phyloP scores from a whole-genome alignment of 106 monocot genomes.

The Apostasia shenzhenica region DNA sequence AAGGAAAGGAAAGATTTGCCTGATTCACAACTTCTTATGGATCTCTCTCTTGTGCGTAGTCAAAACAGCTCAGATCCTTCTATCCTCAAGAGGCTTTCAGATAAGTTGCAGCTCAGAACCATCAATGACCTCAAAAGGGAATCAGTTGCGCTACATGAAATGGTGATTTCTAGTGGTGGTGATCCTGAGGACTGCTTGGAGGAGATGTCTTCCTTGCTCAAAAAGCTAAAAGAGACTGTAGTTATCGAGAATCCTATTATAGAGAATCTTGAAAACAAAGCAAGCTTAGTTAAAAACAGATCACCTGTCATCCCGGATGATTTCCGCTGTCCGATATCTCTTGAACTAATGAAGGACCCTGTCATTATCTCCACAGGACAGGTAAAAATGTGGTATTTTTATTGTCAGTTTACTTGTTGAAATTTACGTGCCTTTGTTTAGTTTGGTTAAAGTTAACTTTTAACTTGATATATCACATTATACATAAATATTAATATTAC shows the following conservation, averaged over 20 bases:
- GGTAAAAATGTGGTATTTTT: slow-evolving; percentile 14
- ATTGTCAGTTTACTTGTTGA: no score
- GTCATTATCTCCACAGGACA: slow-evolving; percentile 78
- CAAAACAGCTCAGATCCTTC: slow-evolving; percentile 19
- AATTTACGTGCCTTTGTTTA: no score
- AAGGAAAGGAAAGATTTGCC: slow-evolving; percentile 33
- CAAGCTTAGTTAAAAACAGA: slow-evolving; percentile 21
- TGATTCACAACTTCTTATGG: slow-evolving; percentile 30
- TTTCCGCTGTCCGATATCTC: slow-evolving; percentile 75
- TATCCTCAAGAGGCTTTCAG: slow-evolving; percentile 39
- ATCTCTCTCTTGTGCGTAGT: slow-evolving; percentile 18
- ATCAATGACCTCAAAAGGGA: slow-evolving; percentile 56
- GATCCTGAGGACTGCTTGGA: slow-evolving; percentile 24
- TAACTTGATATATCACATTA: no score
- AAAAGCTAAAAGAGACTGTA: slow-evolving; percentile 40
- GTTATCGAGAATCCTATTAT: slow-evolving; percentile 16
- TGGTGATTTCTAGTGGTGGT: slow-evolving; percentile 37
- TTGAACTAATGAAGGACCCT: slow-evolving; percentile 77
- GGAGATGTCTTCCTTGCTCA: slow-evolving; percentile 40
- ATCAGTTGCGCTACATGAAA: slow-evolving; percentile 44
- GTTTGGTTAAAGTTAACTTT: no score
- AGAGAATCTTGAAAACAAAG: slow-evolving; percentile 22
- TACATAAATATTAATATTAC: no score
- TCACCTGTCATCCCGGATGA: slow-evolving; percentile 79
- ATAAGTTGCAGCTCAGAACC: slow-evolving; percentile 55